phyloP scores from a whole-genome alignment of 805 yeast species.

The Torulaspora franciscae region DNA sequence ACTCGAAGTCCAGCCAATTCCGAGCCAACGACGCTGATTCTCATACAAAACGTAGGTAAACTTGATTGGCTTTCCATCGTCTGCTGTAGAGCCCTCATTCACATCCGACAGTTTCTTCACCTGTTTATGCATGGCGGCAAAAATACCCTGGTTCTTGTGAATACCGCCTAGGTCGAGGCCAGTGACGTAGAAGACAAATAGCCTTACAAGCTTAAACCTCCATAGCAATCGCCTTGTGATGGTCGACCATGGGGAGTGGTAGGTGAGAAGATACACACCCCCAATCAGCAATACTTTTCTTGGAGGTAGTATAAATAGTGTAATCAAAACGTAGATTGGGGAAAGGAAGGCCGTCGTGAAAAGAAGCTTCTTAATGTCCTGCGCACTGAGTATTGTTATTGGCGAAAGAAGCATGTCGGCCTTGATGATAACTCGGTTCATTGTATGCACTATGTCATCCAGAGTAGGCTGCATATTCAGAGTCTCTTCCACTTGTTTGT shows the following conservation, averaged over 20 bases:
- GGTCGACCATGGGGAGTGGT: conserved; percentile 80
- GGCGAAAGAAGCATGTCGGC: conserved; percentile 77
- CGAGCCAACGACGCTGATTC: conserved; percentile 95
- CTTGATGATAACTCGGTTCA: conserved; percentile 69
- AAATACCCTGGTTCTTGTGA: conserved; percentile 40
- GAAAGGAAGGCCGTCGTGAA: conserved; percentile 82
- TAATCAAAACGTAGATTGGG: conserved; percentile 71
- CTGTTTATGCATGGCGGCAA: conserved; percentile 42
- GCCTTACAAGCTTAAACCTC: conserved; percentile 68
- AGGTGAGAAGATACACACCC: conserved; percentile 64
- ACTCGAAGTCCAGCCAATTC: conserved; percentile 96
- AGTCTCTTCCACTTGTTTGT: conserved; percentile 51
- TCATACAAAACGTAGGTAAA: conserved; percentile 91
- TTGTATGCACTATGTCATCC: conserved; percentile 75
- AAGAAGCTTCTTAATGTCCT: conserved; percentile 73
- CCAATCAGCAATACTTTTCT: conserved; percentile 53
- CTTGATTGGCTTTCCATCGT: conserved; percentile 53
- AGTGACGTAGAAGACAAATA: conserved; percentile 73
- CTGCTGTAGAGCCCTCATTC: conserved; percentile 21
- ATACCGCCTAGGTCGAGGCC: conserved; percentile 72
- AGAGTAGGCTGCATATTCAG: conserved; percentile 69
- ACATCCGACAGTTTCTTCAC: conserved; percentile 35
- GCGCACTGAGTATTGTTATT: conserved; percentile 68
- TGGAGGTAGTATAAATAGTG: conserved; percentile 67
- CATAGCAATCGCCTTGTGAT: conserved; percentile 81